These are phyloP conservation scores for Hanseniaspora lindneri DNA, from an alignment of 805 yeast genomes.

Conservation along the genomic window DNA sequence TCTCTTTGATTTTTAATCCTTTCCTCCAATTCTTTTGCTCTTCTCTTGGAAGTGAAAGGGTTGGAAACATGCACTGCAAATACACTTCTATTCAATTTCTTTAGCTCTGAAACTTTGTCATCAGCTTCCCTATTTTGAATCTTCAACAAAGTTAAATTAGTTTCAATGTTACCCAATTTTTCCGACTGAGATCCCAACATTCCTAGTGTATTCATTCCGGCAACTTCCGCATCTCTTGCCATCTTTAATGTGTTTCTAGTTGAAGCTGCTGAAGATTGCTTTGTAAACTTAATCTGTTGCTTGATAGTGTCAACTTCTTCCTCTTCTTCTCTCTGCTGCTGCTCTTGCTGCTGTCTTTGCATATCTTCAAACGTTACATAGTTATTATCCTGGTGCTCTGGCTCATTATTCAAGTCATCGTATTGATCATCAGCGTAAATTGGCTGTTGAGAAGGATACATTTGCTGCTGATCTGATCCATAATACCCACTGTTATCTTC, in stretches of 20 bases:
- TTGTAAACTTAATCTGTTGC: constrained; percentile 68
- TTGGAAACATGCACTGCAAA: constrained; percentile 70
- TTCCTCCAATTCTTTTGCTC: constrained; percentile 63
- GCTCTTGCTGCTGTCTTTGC: constrained; percentile 30
- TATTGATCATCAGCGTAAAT: constrained; percentile 32
- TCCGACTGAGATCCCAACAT: constrained; percentile 91
- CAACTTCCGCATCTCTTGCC: constrained; percentile 60
- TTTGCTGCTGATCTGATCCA: constrained; percentile 25
- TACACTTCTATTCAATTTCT: constrained; percentile 66
- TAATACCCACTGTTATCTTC: constrained; percentile 20
- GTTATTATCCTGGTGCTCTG: constrained; percentile 32
- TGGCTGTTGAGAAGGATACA: constrained; percentile 15
- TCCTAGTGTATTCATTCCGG: constrained; percentile 75
- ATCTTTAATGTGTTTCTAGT: constrained; percentile 70
- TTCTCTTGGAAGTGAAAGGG: constrained; percentile 76
- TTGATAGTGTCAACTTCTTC: constrained; percentile 82
- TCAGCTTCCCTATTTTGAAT: constrained; percentile 75
- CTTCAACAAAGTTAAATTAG: constrained; percentile 60
- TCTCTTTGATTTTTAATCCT: constrained; percentile 49
- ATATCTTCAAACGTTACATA: constrained; percentile 28
- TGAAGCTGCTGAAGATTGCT: constrained; percentile 75
- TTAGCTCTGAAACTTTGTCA: constrained; percentile 66
- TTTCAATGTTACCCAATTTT: constrained; percentile 66
- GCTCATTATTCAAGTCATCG: constrained; percentile 62
- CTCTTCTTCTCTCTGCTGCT: constrained; percentile 49